Base-by-base conservation (phyloP, 2,329 filamentous ascomycete species). In the Alternaria atra region DNA sequence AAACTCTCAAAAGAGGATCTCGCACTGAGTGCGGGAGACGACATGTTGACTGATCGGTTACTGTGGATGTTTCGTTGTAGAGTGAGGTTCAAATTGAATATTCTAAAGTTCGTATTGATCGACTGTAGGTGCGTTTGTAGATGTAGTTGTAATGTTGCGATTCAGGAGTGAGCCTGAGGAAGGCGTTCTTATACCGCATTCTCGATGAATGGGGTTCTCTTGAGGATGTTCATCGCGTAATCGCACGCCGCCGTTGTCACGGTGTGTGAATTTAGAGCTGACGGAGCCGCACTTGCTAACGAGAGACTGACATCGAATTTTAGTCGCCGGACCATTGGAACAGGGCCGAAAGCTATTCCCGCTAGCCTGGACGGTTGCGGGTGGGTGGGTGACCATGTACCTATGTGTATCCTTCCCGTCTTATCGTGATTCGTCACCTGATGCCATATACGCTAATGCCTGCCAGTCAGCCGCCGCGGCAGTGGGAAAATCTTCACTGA, bases 1-100 rank as follows among this genome's bases (percentile, higher is more conserved):
- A 78, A 61, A 61, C 73, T 76, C 46, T 75, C 74, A 20, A 65
- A 61, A 7, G 76, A 79, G 15, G 71, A 73, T 43, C 61, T 72
- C 6, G 70, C 50, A 51, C 73, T 78, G 23, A 76, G 62, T 29
- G 57, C 65, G 20, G 65, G 65, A 37, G 61, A 60, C 51, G 69
- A 67, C 73, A 77, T 77, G 61, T 29, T 60, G 20, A 50, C 17
- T 39, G 40, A 32, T 52, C 29, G 46, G 15, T 17, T 32, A 25
- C 13, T 23, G 12, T 46, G 29, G 13, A 25, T 23, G 40, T 42
- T 52, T 40, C 23, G n/a, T 44, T 46, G 39, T 20, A 13, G 15
- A 17, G n/a, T 12, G 23, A 13, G 37, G 15, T 39, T 58, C 46
- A 37, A 9, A 25, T 35, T 20, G 20, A 34, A 37, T 35, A 4